Conservation (phyloP, 106 monocot species). For the Chionographis japonica region DNA sequence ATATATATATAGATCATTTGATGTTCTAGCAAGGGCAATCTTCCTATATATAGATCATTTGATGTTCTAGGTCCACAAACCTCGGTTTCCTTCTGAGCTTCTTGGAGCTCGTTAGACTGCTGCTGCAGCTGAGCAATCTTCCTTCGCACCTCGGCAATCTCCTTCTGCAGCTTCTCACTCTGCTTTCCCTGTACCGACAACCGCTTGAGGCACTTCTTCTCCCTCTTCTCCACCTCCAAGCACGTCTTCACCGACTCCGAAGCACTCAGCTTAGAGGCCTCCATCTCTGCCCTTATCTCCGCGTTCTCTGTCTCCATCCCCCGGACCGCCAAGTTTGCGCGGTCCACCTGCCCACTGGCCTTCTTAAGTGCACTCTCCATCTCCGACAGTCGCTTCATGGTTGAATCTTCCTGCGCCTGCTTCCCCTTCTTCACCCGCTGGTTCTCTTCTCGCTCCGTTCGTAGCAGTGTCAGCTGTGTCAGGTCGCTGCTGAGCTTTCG, state of each 20-base stretch:
- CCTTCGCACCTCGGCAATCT: slow-evolving; percentile 41
- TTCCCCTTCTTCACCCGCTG: slow-evolving; percentile 66
- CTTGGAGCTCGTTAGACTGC: slow-evolving; percentile 30
- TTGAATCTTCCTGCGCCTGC: slow-evolving; percentile 61
- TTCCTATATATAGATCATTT: not conserved
- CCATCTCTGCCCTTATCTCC: slow-evolving; percentile 93
- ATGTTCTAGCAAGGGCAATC: too few relatives aligned
- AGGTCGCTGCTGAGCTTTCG: slow-evolving; percentile 70
- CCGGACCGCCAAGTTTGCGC: slow-evolving; percentile 60
- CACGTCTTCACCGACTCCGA: slow-evolving; percentile 48
- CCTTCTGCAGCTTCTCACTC: slow-evolving; percentile 50
- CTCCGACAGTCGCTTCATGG: slow-evolving; percentile 67
- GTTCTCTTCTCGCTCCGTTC: slow-evolving; percentile 72
- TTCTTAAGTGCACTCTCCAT: slow-evolving; percentile 79
- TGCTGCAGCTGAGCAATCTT: slow-evolving; percentile 34
- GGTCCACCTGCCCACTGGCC: slow-evolving; percentile 78
- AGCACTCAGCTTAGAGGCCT: slow-evolving; percentile 73
- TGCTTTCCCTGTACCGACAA: slow-evolving; percentile 68
- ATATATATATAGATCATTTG: too few relatives aligned
- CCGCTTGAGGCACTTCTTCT: slow-evolving; percentile 66
- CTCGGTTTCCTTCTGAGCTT: slow-evolving; percentile 42
- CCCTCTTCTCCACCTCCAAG: slow-evolving; percentile 54
- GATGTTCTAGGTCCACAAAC: slow-evolving; percentile 33
- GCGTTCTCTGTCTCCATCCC: slow-evolving; percentile 77
- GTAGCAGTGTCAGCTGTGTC: slow-evolving; percentile 51